Evolutionary conservation across 176 grass and related monocot species (phyloP).

Genomic region (Elymus sibiricus): DNA sequence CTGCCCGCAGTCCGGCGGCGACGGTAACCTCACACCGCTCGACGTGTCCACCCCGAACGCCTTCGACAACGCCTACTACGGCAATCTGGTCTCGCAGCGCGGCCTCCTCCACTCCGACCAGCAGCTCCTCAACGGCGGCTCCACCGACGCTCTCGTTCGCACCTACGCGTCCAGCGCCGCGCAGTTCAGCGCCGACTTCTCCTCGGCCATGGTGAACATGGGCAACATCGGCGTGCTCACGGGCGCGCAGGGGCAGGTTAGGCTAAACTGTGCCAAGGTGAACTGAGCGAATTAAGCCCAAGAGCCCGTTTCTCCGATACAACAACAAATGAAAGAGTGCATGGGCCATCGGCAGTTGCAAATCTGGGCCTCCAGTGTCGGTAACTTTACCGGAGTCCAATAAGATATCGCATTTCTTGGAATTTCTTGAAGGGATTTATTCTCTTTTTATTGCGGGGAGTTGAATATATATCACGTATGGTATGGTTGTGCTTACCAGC

Average conservation of each 20-base stretch:
- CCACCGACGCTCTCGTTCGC: slow-evolving; percentile 46
- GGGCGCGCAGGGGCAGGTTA: slow-evolving; percentile 46
- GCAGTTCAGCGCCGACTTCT: slow-evolving; percentile 49
- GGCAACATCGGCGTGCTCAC: slow-evolving; percentile 60
- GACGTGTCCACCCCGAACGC: slow-evolving; percentile 35
- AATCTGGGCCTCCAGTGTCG: not conserved
- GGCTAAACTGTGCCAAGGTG: slow-evolving; percentile 37
- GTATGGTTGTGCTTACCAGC: not conserved
- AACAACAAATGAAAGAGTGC: not conserved
- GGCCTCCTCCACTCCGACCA: slow-evolving; percentile 71
- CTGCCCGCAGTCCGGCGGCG: slow-evolving; percentile 39
- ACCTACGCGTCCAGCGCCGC: slow-evolving; percentile 31
- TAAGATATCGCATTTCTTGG: not conserved
- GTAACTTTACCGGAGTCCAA: not conserved
- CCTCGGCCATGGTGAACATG: slow-evolving; percentile 51
- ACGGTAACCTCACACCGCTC: slow-evolving; percentile 42
- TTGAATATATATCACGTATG: not conserved
- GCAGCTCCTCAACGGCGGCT: slow-evolving; percentile 49
- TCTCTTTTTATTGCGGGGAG: too few species aligned
- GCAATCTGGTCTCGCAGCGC: slow-evolving; percentile 23
- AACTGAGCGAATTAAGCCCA: slow-evolving; percentile 22
- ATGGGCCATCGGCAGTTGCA: not conserved
- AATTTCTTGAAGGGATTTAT: not conserved
- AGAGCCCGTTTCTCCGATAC: too few species aligned
- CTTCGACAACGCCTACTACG: slow-evolving; percentile 55